Conservation (phyloP, 2,329 filamentous ascomycete species). For the Talaromyces sp. region DNA sequence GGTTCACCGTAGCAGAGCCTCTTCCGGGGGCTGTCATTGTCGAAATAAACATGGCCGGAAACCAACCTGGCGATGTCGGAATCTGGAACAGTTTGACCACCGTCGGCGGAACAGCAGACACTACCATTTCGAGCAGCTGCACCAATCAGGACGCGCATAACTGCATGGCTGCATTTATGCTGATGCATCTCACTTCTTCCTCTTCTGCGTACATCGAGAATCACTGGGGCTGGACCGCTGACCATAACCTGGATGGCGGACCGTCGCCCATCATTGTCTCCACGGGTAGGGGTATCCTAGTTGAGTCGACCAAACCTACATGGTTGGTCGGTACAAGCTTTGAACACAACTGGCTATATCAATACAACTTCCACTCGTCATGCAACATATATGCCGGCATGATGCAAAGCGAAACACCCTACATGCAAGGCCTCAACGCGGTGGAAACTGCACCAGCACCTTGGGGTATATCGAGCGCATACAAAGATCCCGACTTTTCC, state of each 20-base stretch:
- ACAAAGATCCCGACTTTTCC: conserved; percentile 27
- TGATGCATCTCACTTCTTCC: conserved; percentile 45
- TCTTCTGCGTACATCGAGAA: conserved; percentile 52
- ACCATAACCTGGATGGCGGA: conserved; percentile 45
- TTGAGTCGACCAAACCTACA: conserved; percentile 36
- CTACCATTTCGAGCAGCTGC: conserved; percentile 35
- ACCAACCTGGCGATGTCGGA: conserved; percentile 44
- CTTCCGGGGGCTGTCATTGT: conserved; percentile 40
- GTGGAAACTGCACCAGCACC: conserved; percentile 23
- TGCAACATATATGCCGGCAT: conserved; percentile 37
- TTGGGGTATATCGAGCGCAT: conserved; percentile 18
- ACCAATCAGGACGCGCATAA: conserved; percentile 18
- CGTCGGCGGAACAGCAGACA: conserved; percentile 42
- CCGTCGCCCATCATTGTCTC: conserved; percentile 25
- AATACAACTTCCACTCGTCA: conserved; percentile 43
- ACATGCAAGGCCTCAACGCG: conserved; percentile 26
- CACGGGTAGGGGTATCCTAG: conserved; percentile 36
- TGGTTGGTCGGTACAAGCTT: conserved; percentile 44
- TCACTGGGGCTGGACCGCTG: conserved; percentile 44
- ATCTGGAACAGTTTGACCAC: conserved; percentile 45
- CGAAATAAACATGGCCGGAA: conserved; percentile 48
- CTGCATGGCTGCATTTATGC: conserved; percentile 45
- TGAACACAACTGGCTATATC: conserved; percentile 45
- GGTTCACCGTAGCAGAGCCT: conserved; percentile 46
- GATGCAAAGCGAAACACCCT: conserved; percentile 29